A percentile compares a stretch with the other conserved stretches of the same genome.
Conservation (phyloP, 2,329 filamentous ascomycete genomes). For the Cytospora schulzeri region DNA sequence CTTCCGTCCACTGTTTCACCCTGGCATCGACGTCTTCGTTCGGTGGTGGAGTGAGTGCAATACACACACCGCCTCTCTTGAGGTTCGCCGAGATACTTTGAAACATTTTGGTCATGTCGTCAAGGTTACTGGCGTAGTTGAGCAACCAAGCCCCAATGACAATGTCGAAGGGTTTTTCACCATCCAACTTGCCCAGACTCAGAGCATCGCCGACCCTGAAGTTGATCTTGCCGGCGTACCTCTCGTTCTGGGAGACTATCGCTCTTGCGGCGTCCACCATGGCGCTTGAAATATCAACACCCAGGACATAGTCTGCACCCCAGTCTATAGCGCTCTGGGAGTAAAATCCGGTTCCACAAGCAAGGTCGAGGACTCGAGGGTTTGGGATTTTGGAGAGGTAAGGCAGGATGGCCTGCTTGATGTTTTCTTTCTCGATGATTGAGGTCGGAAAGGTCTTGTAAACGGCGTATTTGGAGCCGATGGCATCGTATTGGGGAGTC, state of each 20-base stretch:
- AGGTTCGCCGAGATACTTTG: slow-evolving; percentile 39
- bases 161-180: slow-evolving; percentile 38
- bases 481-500: slow-evolving; percentile 28
- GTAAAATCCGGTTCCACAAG: slow-evolving; percentile 42
- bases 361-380: slow-evolving; percentile 39
- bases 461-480: slow-evolving; percentile 25
- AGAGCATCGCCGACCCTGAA: slow-evolving; percentile 34
- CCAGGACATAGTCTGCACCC: slow-evolving; percentile 39
- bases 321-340: slow-evolving; percentile 38
- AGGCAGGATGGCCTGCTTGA: slow-evolving; percentile 21
- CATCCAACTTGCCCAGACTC: slow-evolving; percentile 30
- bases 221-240: slow-evolving; percentile 16
- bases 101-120: slow-evolving; percentile 39
- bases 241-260: slow-evolving; percentile 14
- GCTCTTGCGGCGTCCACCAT: slow-evolving; percentile 38
- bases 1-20: slow-evolving; percentile 1
- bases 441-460: slow-evolving; percentile 28
- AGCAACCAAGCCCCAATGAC: slow-evolving; percentile 42
- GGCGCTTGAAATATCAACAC: slow-evolving; percentile 39
- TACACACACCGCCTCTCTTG: slow-evolving; percentile 38
- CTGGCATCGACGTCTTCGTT: slow-evolving; percentile 25
- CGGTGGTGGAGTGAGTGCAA: slow-evolving; percentile 33
- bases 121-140: slow-evolving; percentile 39
- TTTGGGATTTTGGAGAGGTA: slow-evolving; percentile 10
- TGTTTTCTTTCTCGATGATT: slow-evolving; percentile 25